Base-by-base conservation (phyloP, 2,329 filamentous ascomycete species). In the Lachnellula occidentalis region DNA sequence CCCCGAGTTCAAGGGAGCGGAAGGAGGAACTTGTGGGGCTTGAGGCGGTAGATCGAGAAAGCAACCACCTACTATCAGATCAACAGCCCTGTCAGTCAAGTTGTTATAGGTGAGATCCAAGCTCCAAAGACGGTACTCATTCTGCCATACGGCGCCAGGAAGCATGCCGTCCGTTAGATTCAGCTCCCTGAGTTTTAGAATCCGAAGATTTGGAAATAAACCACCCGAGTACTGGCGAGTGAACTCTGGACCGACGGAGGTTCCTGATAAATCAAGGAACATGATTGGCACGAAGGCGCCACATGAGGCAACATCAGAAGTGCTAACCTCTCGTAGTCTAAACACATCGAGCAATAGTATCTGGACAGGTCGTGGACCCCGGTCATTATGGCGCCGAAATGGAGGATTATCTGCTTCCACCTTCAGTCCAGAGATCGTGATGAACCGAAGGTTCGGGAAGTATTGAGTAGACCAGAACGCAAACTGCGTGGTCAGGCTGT, bases 41-140 rank as follows among this genome's bases (percentile, higher is more conserved):
- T 37, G 15, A 11, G 19, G 24, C 15, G 39, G 50, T 37, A 21
- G 11, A 7, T 48, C 3, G 66, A 65, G 12, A 77, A 6, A 69
- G 56, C 70, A 74, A 17, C 61, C 58, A 5, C 65, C 43, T 5
- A 66, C 56, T 14, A 77, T 57, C 2, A 48, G 37, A 7, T 70
- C 63, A 11, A 82, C 61, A 3, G 69, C 60, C 2, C 37, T 60
- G 60, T 84, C 80, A 0, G 74, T 76, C 9, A 85, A 63, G 11
- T 71, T 72, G 59, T 85, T 86, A 5, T 73, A 51, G 37, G 73
- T 71, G 0, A 85, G 48, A 57, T 85, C 80, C 4, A 85, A 63
- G 60, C 81, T 82, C 81, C 81, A 85, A 11, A 85, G 65, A 27
- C 71, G 74, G 11, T 55, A 55, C 4, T 59, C 54, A 47, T 73